phyloP scores from a whole-genome alignment of 1,284 basidiomycete genomes.

The Puccinia triticina region DNA sequence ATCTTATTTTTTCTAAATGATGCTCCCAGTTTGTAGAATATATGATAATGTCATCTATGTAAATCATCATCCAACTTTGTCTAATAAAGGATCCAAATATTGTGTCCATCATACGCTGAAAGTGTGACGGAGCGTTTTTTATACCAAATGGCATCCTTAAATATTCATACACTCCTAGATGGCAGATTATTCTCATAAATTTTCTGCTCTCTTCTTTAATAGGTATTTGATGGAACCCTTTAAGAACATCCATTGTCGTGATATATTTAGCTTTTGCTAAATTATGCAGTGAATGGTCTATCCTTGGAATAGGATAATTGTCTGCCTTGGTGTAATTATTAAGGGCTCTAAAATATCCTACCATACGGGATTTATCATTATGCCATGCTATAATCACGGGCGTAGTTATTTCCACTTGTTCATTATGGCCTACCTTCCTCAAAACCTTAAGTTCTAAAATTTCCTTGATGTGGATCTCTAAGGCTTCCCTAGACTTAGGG shows the following conservation, averaged over 20 bases:
- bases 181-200: not conserved
- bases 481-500: constrained; percentile 7
- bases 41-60: too few relatives aligned
- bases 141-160: constrained; percentile 8
- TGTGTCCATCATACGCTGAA: too few relatives aligned
- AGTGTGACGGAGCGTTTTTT: not conserved
- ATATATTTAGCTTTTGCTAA: constrained; percentile 16
- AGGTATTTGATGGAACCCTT: constrained; percentile 14
- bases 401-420: constrained; percentile 10
- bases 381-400: constrained; percentile 19
- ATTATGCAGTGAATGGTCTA: constrained; percentile 17
- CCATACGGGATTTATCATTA: constrained; percentile 17
- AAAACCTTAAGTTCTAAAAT: not conserved
- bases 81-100: too few relatives aligned
- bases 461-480: constrained; percentile 20
- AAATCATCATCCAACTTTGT: too few relatives aligned
- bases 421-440: constrained; percentile 15
- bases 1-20: too few relatives aligned
- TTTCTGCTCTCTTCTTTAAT: not conserved
- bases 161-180: not conserved
- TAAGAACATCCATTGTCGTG: constrained; percentile 11
- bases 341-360: not conserved
- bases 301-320: constrained; percentile 10
- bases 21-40: too few relatives aligned
- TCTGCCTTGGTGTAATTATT: constrained; percentile 14